Base-by-base conservation (phyloP, 2,329 filamentous ascomycete species). In the Pseudogymnoascus sp. region DNA sequence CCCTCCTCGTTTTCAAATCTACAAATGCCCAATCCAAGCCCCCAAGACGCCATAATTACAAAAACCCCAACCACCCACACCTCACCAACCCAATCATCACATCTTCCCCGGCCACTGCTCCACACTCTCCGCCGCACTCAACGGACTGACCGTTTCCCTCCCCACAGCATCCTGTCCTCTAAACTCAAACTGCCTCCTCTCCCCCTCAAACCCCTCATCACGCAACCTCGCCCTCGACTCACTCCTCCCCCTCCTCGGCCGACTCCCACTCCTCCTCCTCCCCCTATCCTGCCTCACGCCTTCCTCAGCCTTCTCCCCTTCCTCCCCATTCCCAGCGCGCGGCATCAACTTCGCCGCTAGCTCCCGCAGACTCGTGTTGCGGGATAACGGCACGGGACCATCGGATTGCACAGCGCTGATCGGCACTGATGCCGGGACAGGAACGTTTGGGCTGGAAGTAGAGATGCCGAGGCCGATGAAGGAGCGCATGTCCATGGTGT, bases 211-310 rank as follows among this genome's bases (percentile, higher is more conserved):
- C 44, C 12, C 62, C 21, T n/a, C 63, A 28, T 18, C 50, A 34
- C 18, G 40, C 7, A 59, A 28, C 23, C 46, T 31, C 63, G 34
- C 31, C 70, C 71, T 61, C 67, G 61, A 2, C 69, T 70, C 6
- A 67, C 65, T 72, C 68, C 28, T 71, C 68, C 14, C 64, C 60
- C n/a, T 69, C 67, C 16, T 64, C 65, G 34, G 50, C 16, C 42
- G 60, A 25, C 34, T 65, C 63, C 25, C 40, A 8, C 23, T 66
- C 64, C 34, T 65, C 60, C n/a, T 66, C 67, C 23, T 66, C 59
- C 14, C 59, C 65, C 46, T 67, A 12, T 56, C 50, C 50, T 56
- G 50, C 50, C 28, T 56, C 25, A 56, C 50, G 12, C 5, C 10
- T 5, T 64, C 36, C 59, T 59, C 25, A 60, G 34, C 25, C 40